phyloP scores from a whole-genome alignment of 192 early-diverging fungal species.

The Linderina pennispora region DNA sequence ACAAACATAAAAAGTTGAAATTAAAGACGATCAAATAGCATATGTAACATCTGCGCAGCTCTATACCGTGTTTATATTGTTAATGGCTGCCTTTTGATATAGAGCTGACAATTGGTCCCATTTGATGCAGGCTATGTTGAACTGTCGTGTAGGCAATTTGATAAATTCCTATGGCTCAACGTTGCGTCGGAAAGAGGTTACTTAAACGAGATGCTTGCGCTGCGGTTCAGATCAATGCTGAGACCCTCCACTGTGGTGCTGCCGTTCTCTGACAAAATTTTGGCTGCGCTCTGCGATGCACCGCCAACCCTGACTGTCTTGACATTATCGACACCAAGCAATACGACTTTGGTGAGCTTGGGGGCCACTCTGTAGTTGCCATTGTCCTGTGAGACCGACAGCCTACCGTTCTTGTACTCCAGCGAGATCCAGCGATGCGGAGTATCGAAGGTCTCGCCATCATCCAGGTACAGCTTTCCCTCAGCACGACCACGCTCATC shows the following conservation, averaged over 20 bases:
- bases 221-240: conserved; percentile 9
- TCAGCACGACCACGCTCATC: conserved; percentile 35
- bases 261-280: background rate
- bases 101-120: too few species aligned
- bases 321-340: conserved; percentile 23
- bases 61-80: too few species aligned
- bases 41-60: too few species aligned
- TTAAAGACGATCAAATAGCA: too few species aligned
- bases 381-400: conserved; percentile 4
- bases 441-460: conserved; percentile 29
- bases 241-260: conserved; percentile 12
- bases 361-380: conserved; percentile 3
- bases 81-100: too few species aligned
- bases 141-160: too few species aligned
- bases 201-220: conserved; percentile 1
- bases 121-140: too few species aligned
- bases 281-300: background rate
- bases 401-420: background rate
- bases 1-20: too few species aligned
- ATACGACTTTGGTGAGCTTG: conserved; percentile 7
- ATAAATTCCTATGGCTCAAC: too few species aligned
- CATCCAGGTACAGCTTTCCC: conserved; percentile 49
- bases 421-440: conserved; percentile 17
- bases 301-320: conserved; percentile 1
- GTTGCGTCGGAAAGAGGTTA: too few species aligned